A percentile compares a stretch with the other conserved stretches of the same genome.
These are phyloP conservation scores for Pseudocercospora macadamiae DNA, from an alignment of 2,329 filamentous ascomycete species.

Conservation along the genomic window DNA sequence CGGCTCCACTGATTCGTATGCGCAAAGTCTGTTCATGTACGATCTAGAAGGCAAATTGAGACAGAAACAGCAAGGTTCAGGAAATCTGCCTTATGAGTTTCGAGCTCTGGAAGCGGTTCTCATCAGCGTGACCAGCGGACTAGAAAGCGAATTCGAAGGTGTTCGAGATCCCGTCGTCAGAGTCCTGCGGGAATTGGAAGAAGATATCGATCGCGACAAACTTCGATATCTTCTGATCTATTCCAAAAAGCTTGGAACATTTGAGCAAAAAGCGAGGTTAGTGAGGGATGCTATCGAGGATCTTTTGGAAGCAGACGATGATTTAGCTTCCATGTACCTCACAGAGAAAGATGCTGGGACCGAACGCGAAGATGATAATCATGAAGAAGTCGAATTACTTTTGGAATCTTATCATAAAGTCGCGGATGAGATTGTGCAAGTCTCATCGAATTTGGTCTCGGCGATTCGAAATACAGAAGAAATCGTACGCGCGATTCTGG, in stretches of 20 bases:
- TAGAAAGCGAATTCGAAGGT: conserved; percentile 93
- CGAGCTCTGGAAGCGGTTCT: conserved; percentile 92
- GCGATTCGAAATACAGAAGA: conserved; percentile 98
- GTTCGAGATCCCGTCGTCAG: conserved; percentile 90
- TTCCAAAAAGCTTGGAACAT: conserved; percentile 93
- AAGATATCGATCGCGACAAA: conserved; percentile 95
- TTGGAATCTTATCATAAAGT: conserved; percentile 97
- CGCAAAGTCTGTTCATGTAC: conserved; percentile 97
- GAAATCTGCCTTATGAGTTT: conserved; percentile 88
- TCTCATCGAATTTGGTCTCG: conserved; percentile 87
- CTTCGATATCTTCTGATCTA: conserved; percentile 87
- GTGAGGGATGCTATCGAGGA: conserved; percentile 95
- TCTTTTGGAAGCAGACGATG: conserved; percentile 92
- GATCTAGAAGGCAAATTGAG: conserved; percentile 90
- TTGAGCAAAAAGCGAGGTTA: conserved; percentile 93
- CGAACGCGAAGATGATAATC: conserved; percentile 76
- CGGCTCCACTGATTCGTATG: conserved; percentile 90
- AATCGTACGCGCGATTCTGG: conserved; percentile 94
- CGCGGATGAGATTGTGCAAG: conserved; percentile 96
- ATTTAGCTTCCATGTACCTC: conserved; percentile 91
- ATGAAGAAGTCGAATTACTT: conserved; percentile 95
- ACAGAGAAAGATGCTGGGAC: conserved; percentile 81
- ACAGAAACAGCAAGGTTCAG: conserved; percentile 56
- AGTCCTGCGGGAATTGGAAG: conserved; percentile 86
- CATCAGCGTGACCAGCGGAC: conserved; percentile 86